Conservation (phyloP, 306 rosid species). For the Malus sylvestris region DNA sequence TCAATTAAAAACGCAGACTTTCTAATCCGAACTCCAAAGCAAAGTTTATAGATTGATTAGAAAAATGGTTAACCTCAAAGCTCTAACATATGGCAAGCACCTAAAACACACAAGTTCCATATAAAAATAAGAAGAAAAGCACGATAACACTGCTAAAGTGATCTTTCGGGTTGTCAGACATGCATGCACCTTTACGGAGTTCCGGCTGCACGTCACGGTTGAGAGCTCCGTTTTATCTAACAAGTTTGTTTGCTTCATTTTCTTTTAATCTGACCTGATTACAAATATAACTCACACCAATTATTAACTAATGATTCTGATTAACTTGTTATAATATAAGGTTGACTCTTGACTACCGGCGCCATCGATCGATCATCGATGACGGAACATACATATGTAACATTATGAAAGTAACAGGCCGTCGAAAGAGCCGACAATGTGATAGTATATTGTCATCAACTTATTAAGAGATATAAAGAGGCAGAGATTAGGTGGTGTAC, state of each 20-base stretch:
- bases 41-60: background rate
- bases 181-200: constrained; percentile 27
- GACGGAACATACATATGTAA: constrained; percentile 9
- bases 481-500: constrained; percentile 33
- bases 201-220: constrained; percentile 24
- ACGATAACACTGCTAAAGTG: background rate
- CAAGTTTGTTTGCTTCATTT: background rate
- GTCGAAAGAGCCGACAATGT: constrained; percentile 33
- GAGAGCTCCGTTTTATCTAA: constrained; percentile 46
- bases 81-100: background rate
- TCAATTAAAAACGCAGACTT: background rate
- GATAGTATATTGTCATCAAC: constrained; percentile 8
- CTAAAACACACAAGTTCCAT: background rate
- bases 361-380: background rate
- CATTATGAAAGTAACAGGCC: constrained; percentile 31
- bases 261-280: constrained; percentile 2
- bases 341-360: constrained; percentile 4
- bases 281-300: background rate
- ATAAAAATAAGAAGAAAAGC: background rate
- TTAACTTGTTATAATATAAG: constrained; percentile 6
- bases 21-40: background rate
- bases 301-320: background rate
- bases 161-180: background rate
- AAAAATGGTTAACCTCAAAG: background rate
- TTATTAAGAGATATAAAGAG: background rate